Evolutionary conservation across 805 yeast genomes (phyloP).

Genomic region (Wickerhamiella brachini): DNA sequence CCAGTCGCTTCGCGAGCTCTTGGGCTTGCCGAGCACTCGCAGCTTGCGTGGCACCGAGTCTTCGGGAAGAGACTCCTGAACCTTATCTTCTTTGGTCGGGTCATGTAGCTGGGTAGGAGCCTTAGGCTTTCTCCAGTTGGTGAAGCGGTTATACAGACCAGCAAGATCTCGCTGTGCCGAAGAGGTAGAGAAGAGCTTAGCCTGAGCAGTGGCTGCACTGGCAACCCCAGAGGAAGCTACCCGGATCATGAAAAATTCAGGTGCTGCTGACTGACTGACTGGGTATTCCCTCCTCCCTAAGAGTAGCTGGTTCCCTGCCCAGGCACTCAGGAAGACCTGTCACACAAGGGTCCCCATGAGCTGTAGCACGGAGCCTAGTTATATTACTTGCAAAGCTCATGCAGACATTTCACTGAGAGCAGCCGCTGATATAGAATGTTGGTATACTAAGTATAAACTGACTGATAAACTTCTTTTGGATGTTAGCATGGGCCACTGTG

Average conservation of each 20-base stretch:
- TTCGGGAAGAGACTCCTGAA: slow-evolving; percentile 10
- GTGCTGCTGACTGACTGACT: background rate
- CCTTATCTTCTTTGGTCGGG: slow-evolving; percentile 13
- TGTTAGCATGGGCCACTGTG: too few species aligned
- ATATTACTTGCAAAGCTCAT: too few species aligned
- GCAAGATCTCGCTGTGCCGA: slow-evolving; percentile 6
- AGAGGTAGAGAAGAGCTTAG: slow-evolving; percentile 1
- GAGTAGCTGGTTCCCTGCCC: too few species aligned
- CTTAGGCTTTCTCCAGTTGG: slow-evolving; percentile 10
- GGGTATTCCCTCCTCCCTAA: too few species aligned
- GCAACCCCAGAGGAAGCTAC: background rate
- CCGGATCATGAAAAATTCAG: background rate
- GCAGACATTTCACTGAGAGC: too few species aligned
- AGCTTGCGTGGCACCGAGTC: slow-evolving; percentile 14
- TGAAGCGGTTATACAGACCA: slow-evolving; percentile 10
- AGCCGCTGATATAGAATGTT: too few species aligned
- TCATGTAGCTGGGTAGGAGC: slow-evolving; percentile 11
- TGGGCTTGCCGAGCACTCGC: slow-evolving; percentile 15
- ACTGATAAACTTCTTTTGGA: too few species aligned
- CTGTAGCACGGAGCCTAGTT: too few species aligned
- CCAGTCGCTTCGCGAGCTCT: slow-evolving; percentile 9
- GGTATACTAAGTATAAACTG: too few species aligned
- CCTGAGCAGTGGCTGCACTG: background rate
- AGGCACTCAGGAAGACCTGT: too few species aligned
- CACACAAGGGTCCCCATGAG: too few species aligned